phyloP scores from a whole-genome alignment of 495 filamentous ascomycete species.

The Aspergillus heteromorphus region DNA sequence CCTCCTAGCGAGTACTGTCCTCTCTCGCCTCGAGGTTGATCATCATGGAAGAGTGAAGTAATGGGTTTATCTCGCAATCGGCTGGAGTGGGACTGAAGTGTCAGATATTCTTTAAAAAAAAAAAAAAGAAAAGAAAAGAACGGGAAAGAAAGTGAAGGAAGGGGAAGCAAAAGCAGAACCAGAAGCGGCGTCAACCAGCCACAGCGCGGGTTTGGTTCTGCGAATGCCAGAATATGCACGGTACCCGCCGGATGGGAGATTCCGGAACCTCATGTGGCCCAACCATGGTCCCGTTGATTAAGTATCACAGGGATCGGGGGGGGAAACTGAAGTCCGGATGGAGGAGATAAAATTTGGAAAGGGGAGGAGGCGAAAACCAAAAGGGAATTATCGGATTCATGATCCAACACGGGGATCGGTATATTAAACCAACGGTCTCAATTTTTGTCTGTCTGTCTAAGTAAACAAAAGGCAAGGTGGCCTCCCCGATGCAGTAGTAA shows the following conservation, averaged over 20 bases:
- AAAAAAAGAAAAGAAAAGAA: no score
- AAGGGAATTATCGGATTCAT: background rate
- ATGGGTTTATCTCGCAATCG: no score
- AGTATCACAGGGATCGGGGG: background rate
- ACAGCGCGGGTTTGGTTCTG: background rate
- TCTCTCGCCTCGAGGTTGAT: no score
- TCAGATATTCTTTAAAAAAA: no score
- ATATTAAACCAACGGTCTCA: conserved; percentile 1
- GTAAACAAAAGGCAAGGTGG: background rate
- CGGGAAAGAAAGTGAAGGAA: no score
- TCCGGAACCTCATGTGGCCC: background rate
- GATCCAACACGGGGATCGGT: background rate
- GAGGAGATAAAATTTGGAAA: background rate
- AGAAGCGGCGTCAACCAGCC: no score
- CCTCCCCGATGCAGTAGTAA: background rate
- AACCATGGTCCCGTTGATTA: conserved; percentile 2
- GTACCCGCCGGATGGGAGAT: conserved; percentile 2
- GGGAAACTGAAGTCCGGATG: no score
- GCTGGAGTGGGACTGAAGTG: no score
- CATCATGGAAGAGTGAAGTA: no score
- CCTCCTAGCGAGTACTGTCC: background rate
- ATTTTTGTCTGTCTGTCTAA: conserved; percentile 11
- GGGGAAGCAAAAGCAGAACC: no score
- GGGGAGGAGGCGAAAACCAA: background rate
- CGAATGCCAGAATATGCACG: conserved; percentile 2